Base-by-base conservation (phyloP, 805 yeast species). In the Wickerhamomyces bovis region DNA sequence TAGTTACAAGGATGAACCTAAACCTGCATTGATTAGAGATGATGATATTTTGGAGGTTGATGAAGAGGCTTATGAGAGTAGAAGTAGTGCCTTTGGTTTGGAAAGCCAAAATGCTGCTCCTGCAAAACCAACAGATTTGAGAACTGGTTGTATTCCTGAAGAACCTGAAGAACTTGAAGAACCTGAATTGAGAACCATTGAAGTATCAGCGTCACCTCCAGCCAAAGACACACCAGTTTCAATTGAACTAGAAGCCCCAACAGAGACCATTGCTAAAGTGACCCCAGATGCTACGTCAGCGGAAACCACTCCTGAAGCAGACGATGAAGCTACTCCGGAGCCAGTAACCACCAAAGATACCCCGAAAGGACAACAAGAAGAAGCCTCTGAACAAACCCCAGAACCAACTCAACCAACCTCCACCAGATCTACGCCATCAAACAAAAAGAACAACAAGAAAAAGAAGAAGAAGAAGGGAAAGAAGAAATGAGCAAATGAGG, bases 21-120 rank as follows among this genome's bases (percentile, higher is more conserved):
- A 59, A 44, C 23, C 40, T 41, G 30, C 23, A 31, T 20, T 33
- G 36, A 33, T 33, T 16, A 33, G 11, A 16, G 36, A 18, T 13
- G 46, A 44, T n/a, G 43, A 33, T 3, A 53, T 51, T 6, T 48
- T 41, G 16, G 48, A 46, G 9, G 42, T 52, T 21, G 39, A 47
- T 19, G 63, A 56, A 33, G 35, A 53, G 23, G 22, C 63, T 7
- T 59, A 68, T 44, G 71, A 68, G 51, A 61, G 66, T 39, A 53
- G 52, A 12, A 65, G 70, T 3, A 66, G 70, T 1, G 47, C 51
- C 1, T 23, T 19, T 36, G 33, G 25, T 9, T 38, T 16, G 7
- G 42, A 20, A 6, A 43, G 36, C 12, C 44, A 40, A 11, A 39
- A 22, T 1, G 38, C 42, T 20, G 35, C 26, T 4, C 39, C 42